Evolutionary conservation across 2,329 filamentous ascomycete species (phyloP).

Genomic region (Claviceps pazoutovae): DNA sequence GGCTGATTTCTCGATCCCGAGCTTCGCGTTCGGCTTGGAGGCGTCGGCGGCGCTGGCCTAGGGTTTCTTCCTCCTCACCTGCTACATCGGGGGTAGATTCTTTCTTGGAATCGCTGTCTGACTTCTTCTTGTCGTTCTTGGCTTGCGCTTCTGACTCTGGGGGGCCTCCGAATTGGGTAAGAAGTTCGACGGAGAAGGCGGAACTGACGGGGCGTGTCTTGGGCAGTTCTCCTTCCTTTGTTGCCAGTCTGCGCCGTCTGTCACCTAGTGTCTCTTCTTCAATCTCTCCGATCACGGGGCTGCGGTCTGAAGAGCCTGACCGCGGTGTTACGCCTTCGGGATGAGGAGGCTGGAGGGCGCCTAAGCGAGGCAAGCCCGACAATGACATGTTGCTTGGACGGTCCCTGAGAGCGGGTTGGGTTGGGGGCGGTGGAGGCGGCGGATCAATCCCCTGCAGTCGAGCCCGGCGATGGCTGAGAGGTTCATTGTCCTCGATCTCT

Average conservation of each 20-base stretch:
- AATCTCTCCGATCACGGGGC: constrained; percentile 40
- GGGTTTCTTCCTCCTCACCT: constrained; percentile 52
- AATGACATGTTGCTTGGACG: constrained; percentile 32
- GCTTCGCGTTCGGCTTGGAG: constrained; percentile 58
- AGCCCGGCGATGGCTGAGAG: constrained; percentile 62
- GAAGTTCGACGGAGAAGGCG: constrained; percentile 55
- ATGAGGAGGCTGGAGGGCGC: neutral
- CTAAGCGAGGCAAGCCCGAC: constrained; percentile 11
- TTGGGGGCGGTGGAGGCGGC: constrained; percentile 21
- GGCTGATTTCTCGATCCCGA: constrained; percentile 39
- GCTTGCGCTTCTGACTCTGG: neutral
- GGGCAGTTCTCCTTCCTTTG: constrained; percentile 38
- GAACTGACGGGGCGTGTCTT: constrained; percentile 45
- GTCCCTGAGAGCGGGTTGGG: constrained; percentile 23
- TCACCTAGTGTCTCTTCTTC: constrained; percentile 54
- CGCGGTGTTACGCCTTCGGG: neutral
- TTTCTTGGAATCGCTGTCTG: neutral
- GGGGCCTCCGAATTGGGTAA: constrained; percentile 45
- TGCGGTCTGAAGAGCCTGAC: constrained; percentile 12
- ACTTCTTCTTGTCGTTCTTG: neutral
- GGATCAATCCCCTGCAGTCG: constrained; percentile 54
- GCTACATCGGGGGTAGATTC: neutral
- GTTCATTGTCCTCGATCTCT: constrained; percentile 85
- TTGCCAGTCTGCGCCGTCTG: constrained; percentile 50
- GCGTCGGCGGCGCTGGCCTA: constrained; percentile 62